Evolutionary conservation across 805 yeast genomes (phyloP), one percentile per base, ranked within the genome.

Genomic region (Debaryomyces prosopidis): DNA sequence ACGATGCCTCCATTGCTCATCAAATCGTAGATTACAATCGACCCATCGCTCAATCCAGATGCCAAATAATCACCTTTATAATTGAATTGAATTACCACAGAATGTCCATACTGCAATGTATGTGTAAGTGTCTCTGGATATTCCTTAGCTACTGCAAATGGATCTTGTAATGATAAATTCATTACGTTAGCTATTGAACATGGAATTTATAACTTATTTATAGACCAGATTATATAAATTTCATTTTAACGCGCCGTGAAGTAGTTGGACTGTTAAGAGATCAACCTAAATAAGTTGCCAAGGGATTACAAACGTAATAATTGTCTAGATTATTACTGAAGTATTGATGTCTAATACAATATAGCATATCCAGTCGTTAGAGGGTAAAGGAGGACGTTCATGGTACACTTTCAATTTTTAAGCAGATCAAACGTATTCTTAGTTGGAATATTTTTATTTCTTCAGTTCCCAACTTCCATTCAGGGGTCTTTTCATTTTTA

Each of bases 141-240:
- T 59, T 91, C 98, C 58, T 89, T 89, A 16, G 96, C 85, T 17
- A 92, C 90, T 1, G 92, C 82, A 63, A 89, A 89, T 3, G 97
- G 97, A 64, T 91, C 98, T 51, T 88, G 80, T 18, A 92, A 74
- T 8, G 94, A 75, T 28, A 90, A 71, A 63, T 91, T 91, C 94
- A 88, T 88, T 15, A 26, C n/a, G 36, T 34, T 23, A 23, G 6
- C 26, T 7, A 7, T 23, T 23, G 26, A 10, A 23, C 9, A 23
- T 23, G 26, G 9, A 23, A 23, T 23, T 23, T 23, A n/a, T n/a
- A 23, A 10, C 26, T 23, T 23, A 7, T 23, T 23, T 23, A 23
- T 23, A 23, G 26, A 23, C 26, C 5, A 23, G 9, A 23, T 23
- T 23, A 23, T 23, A 23, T 23, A 23, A 23, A 23, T 23, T 23